Evolutionary conservation across 2,329 filamentous ascomycete genomes (phyloP).

Genomic region (Stemphylium vesicarium): DNA sequence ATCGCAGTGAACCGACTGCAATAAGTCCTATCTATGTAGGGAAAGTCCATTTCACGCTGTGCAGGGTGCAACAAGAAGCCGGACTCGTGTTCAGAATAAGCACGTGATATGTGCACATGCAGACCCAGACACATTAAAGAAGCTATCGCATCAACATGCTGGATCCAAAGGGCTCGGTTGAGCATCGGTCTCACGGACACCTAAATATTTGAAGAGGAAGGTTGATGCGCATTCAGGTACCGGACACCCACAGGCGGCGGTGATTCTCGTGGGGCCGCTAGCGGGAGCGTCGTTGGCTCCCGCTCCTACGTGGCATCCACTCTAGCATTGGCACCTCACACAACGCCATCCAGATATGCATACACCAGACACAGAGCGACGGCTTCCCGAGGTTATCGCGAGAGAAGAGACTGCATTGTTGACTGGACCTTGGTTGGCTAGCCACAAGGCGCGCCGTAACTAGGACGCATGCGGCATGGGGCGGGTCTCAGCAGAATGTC

Average conservation of each 20-base stretch:
- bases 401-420: background rate
- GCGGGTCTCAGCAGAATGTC: conserved; percentile 31
- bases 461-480: conserved; percentile 14
- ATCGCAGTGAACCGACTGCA: no score
- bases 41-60: no score
- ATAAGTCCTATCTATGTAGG: no score
- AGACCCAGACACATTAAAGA: no score
- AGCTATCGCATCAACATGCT: no score
- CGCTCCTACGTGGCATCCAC: background rate
- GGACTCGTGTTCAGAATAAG: no score
- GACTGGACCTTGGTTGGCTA: background rate
- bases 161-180: no score
- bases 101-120: no score
- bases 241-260: background rate
- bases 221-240: background rate
- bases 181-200: no score
- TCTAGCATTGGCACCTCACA: background rate
- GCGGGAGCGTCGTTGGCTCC: conserved; percentile 8
- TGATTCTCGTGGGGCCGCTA: conserved; percentile 8
- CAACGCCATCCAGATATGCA: background rate
- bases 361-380: background rate
- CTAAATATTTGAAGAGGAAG: no score
- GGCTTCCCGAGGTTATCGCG: background rate
- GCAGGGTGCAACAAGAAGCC: no score
- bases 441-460: conserved; percentile 2